Percentiles rank a stretch among this genome's conserved stretches.
phyloP scores from a whole-genome alignment of 192 early-diverging fungal genomes.

The Podila epigama region DNA sequence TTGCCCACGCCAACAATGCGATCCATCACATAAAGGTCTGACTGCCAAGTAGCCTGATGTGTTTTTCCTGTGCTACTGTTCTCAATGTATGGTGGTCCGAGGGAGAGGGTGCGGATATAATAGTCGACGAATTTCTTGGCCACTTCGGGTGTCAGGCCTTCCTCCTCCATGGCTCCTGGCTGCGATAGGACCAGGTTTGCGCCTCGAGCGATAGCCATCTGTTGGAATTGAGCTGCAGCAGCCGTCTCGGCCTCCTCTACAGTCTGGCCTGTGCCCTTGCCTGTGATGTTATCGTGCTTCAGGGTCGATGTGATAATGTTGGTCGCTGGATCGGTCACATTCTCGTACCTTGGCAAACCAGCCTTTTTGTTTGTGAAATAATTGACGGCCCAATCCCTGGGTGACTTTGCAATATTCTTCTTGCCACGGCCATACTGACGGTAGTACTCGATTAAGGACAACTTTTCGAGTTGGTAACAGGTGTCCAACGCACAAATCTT shows the following conservation, averaged over 20 bases:
- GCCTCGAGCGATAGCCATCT: conserved; percentile 42
- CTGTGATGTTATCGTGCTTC: conserved; percentile 46
- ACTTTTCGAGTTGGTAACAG: conserved; percentile 47
- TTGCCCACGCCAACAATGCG: conserved; percentile 34
- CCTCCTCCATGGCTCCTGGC: conserved; percentile 33
- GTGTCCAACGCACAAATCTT: conserved; percentile 44
- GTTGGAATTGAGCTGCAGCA: conserved; percentile 51
- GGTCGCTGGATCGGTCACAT: conserved; percentile 18
- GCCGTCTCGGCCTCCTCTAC: conserved; percentile 42
- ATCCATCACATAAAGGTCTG: conserved; percentile 43
- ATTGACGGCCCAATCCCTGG: conserved; percentile 47
- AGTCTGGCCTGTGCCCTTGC: conserved; percentile 36
- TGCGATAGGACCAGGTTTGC: conserved; percentile 25
- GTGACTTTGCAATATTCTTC: conserved; percentile 39
- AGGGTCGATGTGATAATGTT: conserved; percentile 21
- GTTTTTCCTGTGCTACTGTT: conserved; percentile 42
- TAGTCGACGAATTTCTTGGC: conserved; percentile 54
- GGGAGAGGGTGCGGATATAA: conserved; percentile 39
- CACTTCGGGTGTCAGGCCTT: conserved; percentile 30
- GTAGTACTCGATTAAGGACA: conserved; percentile 46
- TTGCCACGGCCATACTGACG: conserved; percentile 45
- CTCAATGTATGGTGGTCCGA: conserved; percentile 45
- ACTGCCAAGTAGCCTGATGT: conserved; percentile 47
- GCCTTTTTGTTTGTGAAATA: conserved; percentile 46
- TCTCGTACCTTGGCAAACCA: conserved; percentile 41